Conservation (phyloP, 495 filamentous ascomycete genomes). For the Daldinia childiae region DNA sequence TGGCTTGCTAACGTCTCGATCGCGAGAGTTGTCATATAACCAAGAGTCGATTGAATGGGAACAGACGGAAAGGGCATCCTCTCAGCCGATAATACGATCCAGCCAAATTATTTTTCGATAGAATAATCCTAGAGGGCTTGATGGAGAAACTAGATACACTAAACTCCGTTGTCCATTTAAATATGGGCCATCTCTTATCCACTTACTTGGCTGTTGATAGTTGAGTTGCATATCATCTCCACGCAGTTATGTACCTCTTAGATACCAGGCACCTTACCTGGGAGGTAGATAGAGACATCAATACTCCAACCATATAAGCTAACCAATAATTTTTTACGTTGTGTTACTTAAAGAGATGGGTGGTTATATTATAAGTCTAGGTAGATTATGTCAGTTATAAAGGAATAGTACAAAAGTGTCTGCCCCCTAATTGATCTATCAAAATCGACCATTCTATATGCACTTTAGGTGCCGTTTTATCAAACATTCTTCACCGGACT, state of each 20-base stretch:
- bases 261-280: too few relatives aligned
- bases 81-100: neutral
- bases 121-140: neutral
- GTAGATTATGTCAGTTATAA: neutral
- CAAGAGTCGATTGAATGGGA: neutral
- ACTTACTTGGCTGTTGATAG: too few relatives aligned
- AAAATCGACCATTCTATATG: neutral
- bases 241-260: too few relatives aligned
- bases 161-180: neutral
- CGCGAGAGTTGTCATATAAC: constrained; percentile 15
- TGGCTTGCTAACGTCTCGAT: constrained; percentile 6
- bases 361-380: neutral
- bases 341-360: too few relatives aligned
- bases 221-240: too few relatives aligned
- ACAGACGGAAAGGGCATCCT: neutral
- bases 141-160: neutral
- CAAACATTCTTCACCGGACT: neutral
- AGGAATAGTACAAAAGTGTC: neutral
- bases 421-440: neutral
- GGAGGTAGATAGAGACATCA: too few relatives aligned
- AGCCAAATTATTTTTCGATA: neutral
- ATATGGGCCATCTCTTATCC: neutral
- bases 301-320: too few relatives aligned
- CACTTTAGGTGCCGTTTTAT: neutral
- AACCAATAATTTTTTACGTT: too few relatives aligned